Evolutionary conservation across 78 protist genomes (phyloP).

Genomic region (Tieghemostelium lacteum): DNA sequence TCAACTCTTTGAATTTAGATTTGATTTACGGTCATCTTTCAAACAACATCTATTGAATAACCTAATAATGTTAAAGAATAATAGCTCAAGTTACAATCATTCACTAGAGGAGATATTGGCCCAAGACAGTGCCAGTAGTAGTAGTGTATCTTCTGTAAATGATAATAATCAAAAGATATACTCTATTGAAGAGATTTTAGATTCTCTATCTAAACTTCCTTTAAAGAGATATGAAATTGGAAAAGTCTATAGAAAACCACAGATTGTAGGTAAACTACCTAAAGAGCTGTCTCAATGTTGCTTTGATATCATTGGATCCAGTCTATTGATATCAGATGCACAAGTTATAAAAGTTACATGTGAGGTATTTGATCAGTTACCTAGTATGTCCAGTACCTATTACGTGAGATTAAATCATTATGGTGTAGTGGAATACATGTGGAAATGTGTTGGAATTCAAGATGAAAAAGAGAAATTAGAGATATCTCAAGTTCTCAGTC

Average conservation of each 20-base stretch:
- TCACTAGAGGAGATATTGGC: not conserved
- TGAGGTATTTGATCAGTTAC: slow-evolving; percentile 44
- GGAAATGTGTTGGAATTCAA: slow-evolving; percentile 53
- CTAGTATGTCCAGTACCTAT: slow-evolving; percentile 21
- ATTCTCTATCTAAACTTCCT: slow-evolving; percentile 16
- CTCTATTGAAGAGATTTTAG: slow-evolving; percentile 41
- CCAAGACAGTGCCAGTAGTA: not conserved
- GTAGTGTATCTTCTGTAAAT: not conserved
- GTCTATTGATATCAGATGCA: slow-evolving; percentile 39
- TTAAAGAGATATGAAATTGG: slow-evolving; percentile 58
- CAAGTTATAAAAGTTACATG: slow-evolving; percentile 38
- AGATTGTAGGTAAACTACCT: slow-evolving; percentile 54
- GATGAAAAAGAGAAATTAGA: slow-evolving; percentile 9
- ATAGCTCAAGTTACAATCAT: not conserved
- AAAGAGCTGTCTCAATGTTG: slow-evolving; percentile 65
- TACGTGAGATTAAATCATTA: slow-evolving; percentile 43
- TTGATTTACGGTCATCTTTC: slow-evolving; percentile 41
- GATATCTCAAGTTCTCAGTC: slow-evolving; percentile 13
- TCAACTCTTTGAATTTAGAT: slow-evolving; percentile 52
- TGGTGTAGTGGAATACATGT: slow-evolving; percentile 69
- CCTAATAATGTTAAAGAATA: too few species aligned
- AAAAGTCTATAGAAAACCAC: slow-evolving; percentile 32
- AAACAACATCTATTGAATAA: not conserved
- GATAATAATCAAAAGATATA: not conserved
- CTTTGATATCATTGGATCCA: slow-evolving; percentile 54